Evolutionary conservation across 1,139 yeast genomes (phyloP).

Genomic region (Yamadazyma sp.): DNA sequence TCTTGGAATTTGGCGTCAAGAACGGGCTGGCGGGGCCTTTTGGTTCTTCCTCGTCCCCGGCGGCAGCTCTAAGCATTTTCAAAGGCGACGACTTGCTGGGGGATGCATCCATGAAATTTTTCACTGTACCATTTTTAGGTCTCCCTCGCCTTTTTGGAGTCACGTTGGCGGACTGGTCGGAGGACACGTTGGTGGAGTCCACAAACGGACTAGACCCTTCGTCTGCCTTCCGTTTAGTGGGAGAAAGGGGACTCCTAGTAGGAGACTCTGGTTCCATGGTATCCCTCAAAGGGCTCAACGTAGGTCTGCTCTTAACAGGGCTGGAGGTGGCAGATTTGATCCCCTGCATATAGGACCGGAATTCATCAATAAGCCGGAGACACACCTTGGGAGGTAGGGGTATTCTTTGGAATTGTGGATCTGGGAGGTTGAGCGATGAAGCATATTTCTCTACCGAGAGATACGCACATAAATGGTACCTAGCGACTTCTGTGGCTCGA

Average conservation of each 20-base stretch:
- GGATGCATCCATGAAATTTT: conserved; percentile 5
- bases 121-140: not conserved
- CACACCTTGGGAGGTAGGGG: conserved; percentile 58
- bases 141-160: conserved; percentile 7
- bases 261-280: conserved; percentile 2
- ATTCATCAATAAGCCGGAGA: conserved; percentile 41
- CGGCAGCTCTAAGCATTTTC: conserved; percentile 8
- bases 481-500: conserved; percentile 56
- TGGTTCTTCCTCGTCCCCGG: not conserved
- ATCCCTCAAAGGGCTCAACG: no score
- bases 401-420: conserved; percentile 47
- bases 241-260: no score
- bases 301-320: no score
- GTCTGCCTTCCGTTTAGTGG: no score
- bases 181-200: not conserved
- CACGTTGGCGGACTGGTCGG: conserved; percentile 1
- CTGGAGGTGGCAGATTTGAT: conserved; percentile 32
- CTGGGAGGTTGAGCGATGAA: conserved; percentile 43
- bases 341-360: conserved; percentile 35
- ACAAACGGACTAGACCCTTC: not conserved
- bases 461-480: conserved; percentile 66
- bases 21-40: conserved; percentile 8
- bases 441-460: conserved; percentile 55
- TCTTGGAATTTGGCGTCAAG: conserved; percentile 6
- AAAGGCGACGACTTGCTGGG: conserved; percentile 16